Percentiles rank a stretch among this genome's conserved stretches.
phyloP scores from a whole-genome alignment of 2,329 filamentous ascomycete genomes.

The Cladophialophora carrionii region DNA sequence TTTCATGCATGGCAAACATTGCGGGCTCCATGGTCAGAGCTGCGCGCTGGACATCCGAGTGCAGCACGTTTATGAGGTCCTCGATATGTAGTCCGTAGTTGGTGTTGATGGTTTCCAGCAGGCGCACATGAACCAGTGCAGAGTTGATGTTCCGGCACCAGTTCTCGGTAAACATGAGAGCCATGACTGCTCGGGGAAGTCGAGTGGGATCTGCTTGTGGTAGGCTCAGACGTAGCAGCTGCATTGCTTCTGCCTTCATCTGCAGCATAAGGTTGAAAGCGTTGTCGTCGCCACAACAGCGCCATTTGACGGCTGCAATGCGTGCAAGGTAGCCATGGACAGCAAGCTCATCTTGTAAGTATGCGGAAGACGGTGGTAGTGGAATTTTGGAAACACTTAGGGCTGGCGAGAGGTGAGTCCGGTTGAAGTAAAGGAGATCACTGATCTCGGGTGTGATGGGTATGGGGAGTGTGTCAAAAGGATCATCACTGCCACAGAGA shows the following conservation, averaged over 20 bases:
- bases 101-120: slow-evolving; percentile 15
- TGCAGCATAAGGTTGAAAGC: slow-evolving; percentile 16
- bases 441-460: slow-evolving; percentile 14
- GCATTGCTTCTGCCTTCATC: slow-evolving; percentile 22
- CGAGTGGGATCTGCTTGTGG: slow-evolving; percentile 1
- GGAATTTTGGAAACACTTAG: background rate
- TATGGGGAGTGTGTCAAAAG: slow-evolving; percentile 17
- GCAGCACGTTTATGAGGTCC: slow-evolving; percentile 18
- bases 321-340: slow-evolving; percentile 17
- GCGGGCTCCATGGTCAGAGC: slow-evolving; percentile 7
- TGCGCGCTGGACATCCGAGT: slow-evolving; percentile 22
- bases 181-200: slow-evolving; percentile 13
- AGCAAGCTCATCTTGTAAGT: slow-evolving; percentile 21
- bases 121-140: slow-evolving; percentile 16
- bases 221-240: slow-evolving; percentile 13
- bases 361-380: slow-evolving; percentile 2
- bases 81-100: slow-evolving; percentile 6
- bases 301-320: slow-evolving; percentile 17
- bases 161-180: slow-evolving; percentile 19
- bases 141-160: slow-evolving; percentile 16
- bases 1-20: slow-evolving; percentile 14
- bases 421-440: slow-evolving; percentile 19
- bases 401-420: slow-evolving; percentile 6
- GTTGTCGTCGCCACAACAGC: slow-evolving; percentile 2
- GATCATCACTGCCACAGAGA: slow-evolving; percentile 8